Evolutionary conservation across 495 filamentous ascomycete species (phyloP).

Genomic region (Bacidia gigantensis): DNA sequence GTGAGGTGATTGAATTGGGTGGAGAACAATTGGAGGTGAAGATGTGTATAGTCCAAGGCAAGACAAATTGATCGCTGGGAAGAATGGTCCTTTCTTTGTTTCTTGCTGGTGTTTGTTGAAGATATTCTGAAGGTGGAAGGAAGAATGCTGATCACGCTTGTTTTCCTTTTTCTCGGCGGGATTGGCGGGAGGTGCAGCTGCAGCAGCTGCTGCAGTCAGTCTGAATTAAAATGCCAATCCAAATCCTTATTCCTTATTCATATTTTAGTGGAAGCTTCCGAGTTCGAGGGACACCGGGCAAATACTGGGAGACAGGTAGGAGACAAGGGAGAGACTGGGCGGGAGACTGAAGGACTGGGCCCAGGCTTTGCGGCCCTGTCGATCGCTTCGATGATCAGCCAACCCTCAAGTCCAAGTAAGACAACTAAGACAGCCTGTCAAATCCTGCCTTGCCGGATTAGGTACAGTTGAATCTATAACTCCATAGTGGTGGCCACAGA

Average conservation of each 20-base stretch:
- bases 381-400: slow-evolving; percentile 11
- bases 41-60: neutral
- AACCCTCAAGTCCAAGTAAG: no score
- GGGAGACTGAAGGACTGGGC: neutral
- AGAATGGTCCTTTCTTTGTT: neutral
- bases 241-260: neutral
- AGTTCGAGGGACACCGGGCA: slow-evolving; percentile 6
- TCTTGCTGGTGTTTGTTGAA: no score
- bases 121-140: slow-evolving; percentile 1
- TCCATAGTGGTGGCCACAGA: no score
- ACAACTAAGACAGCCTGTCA: slow-evolving; percentile 5
- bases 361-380: slow-evolving; percentile 16
- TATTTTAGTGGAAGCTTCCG: neutral
- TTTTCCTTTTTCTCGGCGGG: no score
- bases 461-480: no score
- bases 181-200: no score
- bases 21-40: neutral
- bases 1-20: neutral
- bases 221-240: no score
- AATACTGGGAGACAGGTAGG: no score
- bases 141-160: neutral
- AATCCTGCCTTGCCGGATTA: neutral
- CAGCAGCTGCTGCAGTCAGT: no score
- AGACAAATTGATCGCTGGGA: neutral
- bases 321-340: no score